Evolutionary conservation across 108 stramenopile species (phyloP), one percentile per base, ranked within the genome.

Genomic region (Skeletonema marinoi): DNA sequence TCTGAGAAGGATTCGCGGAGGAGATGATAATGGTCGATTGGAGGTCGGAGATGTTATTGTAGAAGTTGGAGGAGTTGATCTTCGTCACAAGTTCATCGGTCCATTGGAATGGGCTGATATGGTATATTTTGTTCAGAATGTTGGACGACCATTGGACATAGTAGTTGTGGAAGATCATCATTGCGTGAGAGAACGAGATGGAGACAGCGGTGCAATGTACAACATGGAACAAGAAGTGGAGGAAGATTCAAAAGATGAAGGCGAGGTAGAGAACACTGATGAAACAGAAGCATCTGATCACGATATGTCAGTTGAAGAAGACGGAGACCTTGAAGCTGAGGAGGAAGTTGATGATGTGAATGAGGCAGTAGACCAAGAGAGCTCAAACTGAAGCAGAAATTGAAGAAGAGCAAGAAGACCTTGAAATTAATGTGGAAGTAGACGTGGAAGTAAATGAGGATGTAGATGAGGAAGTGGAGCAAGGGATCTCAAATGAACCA

Each of bases 1-100:
- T 84, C 85, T 39, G 78, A 83, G 5, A 69, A 88, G 50, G 50
- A 78, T 77, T 13, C 81, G 92, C 6, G 33, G 78, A 50, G 89
- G 89, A 31, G 67, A 71, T n/a, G 41, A 58, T 33, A 60, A 77
- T 17, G 81, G 81, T 13, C 56, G 68, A 6, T 81, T 95, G 32
- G 66, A 87, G 44, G 78, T 78, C 4, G 94, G 94, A 1, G 94
- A 95, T 82, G 82, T 90, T 25, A 83, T 95, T 65, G 81, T 92
- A 63, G 94, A 95, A 74, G 92, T 91, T 42, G 94, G 90, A 4
- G 94, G 94, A 10, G 94, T 95, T 12, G 90, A 95, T 61, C 67
- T 95, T 13, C 85, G 94, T 16, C 38, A 65, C 14, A 68, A 80
- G 79, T 17, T 65, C 4, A 84, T 80, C 39, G 79, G 79, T 5